These are phyloP conservation scores for Cystobasidium slooffiae DNA, from an alignment of 1,284 basidiomycete species.

Conservation along the genomic window DNA sequence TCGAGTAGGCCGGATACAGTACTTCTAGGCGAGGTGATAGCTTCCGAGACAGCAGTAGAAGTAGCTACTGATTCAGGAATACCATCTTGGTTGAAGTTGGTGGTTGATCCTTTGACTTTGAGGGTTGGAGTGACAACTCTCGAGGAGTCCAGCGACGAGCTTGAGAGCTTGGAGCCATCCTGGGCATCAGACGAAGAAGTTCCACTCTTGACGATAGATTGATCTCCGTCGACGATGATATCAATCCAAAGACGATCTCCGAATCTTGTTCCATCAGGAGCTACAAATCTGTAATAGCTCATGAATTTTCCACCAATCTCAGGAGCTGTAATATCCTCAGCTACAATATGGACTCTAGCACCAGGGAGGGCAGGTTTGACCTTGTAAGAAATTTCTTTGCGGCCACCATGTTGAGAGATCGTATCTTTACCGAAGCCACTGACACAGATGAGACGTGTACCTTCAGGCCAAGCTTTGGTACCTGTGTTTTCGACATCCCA, in stretches of 20 bases:
- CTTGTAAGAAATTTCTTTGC: conserved; percentile 12
- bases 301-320: conserved; percentile 48
- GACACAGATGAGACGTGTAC: conserved; percentile 48
- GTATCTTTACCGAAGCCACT: conserved; percentile 47
- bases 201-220: neutral
- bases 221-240: conserved; percentile 34
- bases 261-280: conserved; percentile 44
- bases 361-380: conserved; percentile 31
- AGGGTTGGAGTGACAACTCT: conserved; percentile 32
- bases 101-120: conserved; percentile 10
- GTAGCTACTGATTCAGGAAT: neutral
- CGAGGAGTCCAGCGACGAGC: conserved; percentile 25
- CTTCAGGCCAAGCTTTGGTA: conserved; percentile 45
- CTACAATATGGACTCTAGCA: conserved; percentile 45
- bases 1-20: conserved; percentile 21
- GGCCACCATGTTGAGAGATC: neutral
- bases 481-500: conserved; percentile 51
- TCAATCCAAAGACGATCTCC: conserved; percentile 44
- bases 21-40: conserved; percentile 32
- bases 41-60: conserved; percentile 4
- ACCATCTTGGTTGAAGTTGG: neutral
- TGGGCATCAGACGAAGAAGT: neutral
- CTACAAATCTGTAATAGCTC: conserved; percentile 47
- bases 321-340: conserved; percentile 49
- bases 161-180: neutral